Percentiles rank a stretch among this genome's conserved stretches.
Evolutionary conservation across 331 rosid species (phyloP).

Genomic region (Saraca asoca): DNA sequence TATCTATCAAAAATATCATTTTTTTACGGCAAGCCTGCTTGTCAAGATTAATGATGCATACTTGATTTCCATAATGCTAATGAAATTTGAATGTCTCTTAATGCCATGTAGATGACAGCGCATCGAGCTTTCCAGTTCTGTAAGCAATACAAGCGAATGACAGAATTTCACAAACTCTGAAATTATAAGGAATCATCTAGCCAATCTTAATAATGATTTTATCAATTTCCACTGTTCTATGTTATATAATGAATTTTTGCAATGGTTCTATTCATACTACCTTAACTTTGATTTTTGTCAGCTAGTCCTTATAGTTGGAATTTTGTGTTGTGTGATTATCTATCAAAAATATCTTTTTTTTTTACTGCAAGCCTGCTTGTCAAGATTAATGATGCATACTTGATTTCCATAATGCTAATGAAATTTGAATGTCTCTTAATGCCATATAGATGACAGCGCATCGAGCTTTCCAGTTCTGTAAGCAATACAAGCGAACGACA

Average conservation of each 20-base stretch:
- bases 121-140: conserved; percentile 99
- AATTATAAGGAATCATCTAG: conserved; percentile 83
- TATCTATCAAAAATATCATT: not conserved
- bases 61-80: not conserved
- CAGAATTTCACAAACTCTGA: conserved; percentile 91
- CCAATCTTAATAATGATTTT: conserved; percentile 64
- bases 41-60: not conserved
- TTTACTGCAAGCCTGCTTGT: not conserved
- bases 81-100: conserved; percentile 29
- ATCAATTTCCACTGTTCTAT: not conserved
- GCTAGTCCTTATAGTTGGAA: not conserved
- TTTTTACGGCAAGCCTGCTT: not conserved
- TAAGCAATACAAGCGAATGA: conserved; percentile 85
- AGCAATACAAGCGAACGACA: conserved; percentile 84
- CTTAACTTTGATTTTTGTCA: too few relatives aligned
- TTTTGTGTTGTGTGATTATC: conserved; percentile 9
- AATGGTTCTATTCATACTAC: too few relatives aligned
- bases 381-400: not conserved
- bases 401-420: not conserved
- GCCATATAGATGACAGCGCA: conserved; percentile 92
- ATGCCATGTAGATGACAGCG: conserved; percentile 83
- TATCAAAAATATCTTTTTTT: not conserved
- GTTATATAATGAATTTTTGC: not conserved
- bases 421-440: conserved; percentile 30
- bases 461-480: conserved; percentile 98